Percentiles rank a stretch among this genome's conserved stretches.
Evolutionary conservation across 441 rosid species (phyloP).

Genomic region (Biscutella laevigata): DNA sequence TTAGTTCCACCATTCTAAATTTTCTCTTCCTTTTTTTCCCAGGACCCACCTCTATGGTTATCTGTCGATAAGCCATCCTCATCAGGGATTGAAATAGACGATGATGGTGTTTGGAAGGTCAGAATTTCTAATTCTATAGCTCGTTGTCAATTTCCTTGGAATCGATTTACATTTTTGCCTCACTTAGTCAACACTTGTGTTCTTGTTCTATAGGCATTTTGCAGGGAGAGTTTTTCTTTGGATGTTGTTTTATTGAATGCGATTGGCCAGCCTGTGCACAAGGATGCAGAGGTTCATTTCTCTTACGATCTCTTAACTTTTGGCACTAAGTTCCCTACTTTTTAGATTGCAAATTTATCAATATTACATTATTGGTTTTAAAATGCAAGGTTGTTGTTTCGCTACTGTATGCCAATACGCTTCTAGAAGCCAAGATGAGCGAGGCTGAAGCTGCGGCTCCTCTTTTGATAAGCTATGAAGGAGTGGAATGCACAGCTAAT

Average conservation of each 20-base stretch:
- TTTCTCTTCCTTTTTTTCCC: slow-evolving; percentile 19
- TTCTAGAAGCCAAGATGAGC: slow-evolving; percentile 46
- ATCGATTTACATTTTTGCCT: no score
- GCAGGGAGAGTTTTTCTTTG: slow-evolving; percentile 56
- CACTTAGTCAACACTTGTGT: not conserved
- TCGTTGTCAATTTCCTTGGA: not conserved
- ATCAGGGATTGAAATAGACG: slow-evolving; percentile 51
- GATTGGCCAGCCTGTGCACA: slow-evolving; percentile 37
- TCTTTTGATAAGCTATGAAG: slow-evolving; percentile 55
- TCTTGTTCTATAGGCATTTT: slow-evolving; percentile 44
- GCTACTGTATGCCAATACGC: slow-evolving; percentile 54
- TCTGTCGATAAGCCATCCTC: slow-evolving; percentile 46
- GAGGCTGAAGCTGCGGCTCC: slow-evolving; percentile 47
- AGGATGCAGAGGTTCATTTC: slow-evolving; percentile 51
- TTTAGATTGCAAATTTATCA: no score
- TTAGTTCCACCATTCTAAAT: no score
- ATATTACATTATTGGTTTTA: slow-evolving; percentile 9
- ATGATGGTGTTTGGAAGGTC: slow-evolving; percentile 71
- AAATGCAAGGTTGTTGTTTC: slow-evolving; percentile 49
- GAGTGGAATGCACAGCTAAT: slow-evolving; percentile 48
- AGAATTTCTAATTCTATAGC: slow-evolving; percentile 29
- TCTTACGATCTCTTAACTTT: not conserved
- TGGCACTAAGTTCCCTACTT: no score
- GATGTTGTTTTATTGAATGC: slow-evolving; percentile 58
- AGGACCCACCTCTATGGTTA: slow-evolving; percentile 57